Evolutionary conservation across 2,329 filamentous ascomycete species (phyloP).

Genomic region (Neurospora sp.): DNA sequence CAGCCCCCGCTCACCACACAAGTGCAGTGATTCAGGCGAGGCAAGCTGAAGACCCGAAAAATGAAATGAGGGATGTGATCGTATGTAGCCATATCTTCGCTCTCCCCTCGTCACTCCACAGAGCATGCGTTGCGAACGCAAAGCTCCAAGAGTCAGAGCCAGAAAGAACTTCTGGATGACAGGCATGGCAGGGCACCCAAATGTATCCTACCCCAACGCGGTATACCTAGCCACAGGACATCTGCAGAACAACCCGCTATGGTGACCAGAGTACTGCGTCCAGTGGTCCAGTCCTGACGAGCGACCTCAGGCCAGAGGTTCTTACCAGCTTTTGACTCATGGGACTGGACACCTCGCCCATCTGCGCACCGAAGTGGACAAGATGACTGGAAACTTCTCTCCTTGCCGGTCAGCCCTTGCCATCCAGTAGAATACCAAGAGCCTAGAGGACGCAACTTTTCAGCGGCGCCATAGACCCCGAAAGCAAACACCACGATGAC

Average conservation of each 20-base stretch:
- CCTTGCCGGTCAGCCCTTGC: slow-evolving; percentile 37
- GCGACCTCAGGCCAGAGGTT: slow-evolving; percentile 60
- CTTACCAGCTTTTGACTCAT: slow-evolving; percentile 68
- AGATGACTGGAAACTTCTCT: slow-evolving; percentile 45
- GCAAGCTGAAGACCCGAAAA: slow-evolving; percentile 18
- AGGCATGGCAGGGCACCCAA: slow-evolving; percentile 12
- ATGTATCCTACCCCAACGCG: slow-evolving; percentile 23
- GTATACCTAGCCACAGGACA: slow-evolving; percentile 19
- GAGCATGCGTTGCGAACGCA: slow-evolving; percentile 13
- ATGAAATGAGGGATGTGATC: slow-evolving; percentile 31
- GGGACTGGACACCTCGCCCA: slow-evolving; percentile 50
- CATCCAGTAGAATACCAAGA: slow-evolving; percentile 22
- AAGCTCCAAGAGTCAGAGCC: slow-evolving; percentile 15
- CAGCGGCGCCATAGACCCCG: slow-evolving; percentile 28
- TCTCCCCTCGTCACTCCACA: slow-evolving; percentile 29
- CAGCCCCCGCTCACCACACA: slow-evolving; percentile 28
- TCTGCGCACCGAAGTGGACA: slow-evolving; percentile 17
- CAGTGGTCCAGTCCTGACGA: slow-evolving; percentile 63
- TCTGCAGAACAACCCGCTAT: slow-evolving; percentile 27
- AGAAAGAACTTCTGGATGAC: slow-evolving; percentile 1
- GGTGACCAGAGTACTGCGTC: slow-evolving; percentile 45
- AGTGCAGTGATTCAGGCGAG: slow-evolving; percentile 35
- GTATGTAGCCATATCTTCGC: slow-evolving; percentile 36
- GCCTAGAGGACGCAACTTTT: slow-evolving; percentile 30
- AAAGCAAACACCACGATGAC: slow-evolving; percentile 10